phyloP scores from a whole-genome alignment of 176 grass and related monocot species.

The Puya raimondii region DNA sequence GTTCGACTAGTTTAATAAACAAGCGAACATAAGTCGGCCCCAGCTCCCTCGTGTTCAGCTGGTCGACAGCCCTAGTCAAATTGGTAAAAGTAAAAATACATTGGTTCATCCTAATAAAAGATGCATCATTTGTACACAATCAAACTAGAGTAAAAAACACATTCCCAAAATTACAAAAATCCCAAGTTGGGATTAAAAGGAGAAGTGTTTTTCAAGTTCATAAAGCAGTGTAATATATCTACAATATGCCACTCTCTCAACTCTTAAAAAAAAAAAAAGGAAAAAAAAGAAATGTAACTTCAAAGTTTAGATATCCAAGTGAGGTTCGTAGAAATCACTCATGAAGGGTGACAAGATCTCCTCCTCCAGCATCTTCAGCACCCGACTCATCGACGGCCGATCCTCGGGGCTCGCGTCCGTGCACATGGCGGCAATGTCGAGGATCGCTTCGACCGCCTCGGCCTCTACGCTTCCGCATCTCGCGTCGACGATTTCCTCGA shows the following conservation, averaged over 20 bases:
- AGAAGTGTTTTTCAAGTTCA: not conserved
- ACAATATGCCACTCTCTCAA: not conserved
- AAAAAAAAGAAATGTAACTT: not conserved
- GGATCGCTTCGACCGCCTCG: constrained; percentile 69
- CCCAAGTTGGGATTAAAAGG: not conserved
- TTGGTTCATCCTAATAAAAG: too few relatives aligned
- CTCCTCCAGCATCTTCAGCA: constrained; percentile 92
- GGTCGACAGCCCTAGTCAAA: too few relatives aligned
- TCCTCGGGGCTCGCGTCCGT: constrained; percentile 54
- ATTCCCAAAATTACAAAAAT: not conserved
- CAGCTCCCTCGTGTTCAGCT: too few relatives aligned
- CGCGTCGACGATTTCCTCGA: constrained; percentile 80
- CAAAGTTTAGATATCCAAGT: constrained; percentile 51
- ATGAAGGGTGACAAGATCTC: constrained; percentile 78
- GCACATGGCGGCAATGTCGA: constrained; percentile 94
- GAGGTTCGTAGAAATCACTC: constrained; percentile 63
- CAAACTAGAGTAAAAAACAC: not conserved
- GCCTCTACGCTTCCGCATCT: constrained; percentile 51
- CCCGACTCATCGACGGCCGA: constrained; percentile 66
- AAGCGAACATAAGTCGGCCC: too few relatives aligned
- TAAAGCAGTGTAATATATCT: not conserved
- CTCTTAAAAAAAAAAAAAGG: too few relatives aligned
- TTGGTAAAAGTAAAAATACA: too few relatives aligned
- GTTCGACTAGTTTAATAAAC: too few relatives aligned
- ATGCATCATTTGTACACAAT: too few relatives aligned